Evolutionary conservation across 2,329 filamentous ascomycete species (phyloP).

Genomic region (Phialemoniopsis sp.): DNA sequence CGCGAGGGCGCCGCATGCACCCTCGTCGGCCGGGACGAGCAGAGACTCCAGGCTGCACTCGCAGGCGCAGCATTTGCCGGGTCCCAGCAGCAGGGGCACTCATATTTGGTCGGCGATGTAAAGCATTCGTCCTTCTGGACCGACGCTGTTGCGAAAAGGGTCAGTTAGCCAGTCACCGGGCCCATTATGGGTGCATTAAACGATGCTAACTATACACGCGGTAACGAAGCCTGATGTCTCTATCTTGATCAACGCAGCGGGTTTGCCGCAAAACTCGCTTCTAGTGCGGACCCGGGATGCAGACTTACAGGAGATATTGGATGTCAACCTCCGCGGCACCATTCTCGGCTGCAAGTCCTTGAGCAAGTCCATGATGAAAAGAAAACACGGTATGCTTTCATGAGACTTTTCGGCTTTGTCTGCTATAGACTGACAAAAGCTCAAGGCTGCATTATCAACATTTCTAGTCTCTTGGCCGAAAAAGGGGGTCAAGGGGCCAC

Average conservation of each 20-base stretch:
- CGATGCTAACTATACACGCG: neutral
- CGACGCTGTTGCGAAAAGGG: neutral
- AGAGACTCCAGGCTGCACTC: constrained; percentile 35
- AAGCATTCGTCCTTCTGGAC: constrained; percentile 11
- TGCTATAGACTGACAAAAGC: constrained; percentile 7
- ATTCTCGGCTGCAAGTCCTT: constrained; percentile 56
- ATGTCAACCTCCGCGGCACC: constrained; percentile 67
- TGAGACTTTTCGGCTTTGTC: constrained; percentile 11
- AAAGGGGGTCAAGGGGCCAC: constrained; percentile 66
- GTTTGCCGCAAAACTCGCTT: constrained; percentile 61
- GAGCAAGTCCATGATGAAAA: constrained; percentile 39
- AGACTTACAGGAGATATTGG: constrained; percentile 53
- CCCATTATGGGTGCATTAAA: constrained; percentile 2
- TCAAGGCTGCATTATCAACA: constrained; percentile 70
- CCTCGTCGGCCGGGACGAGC: constrained; percentile 54
- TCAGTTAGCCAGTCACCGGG: constrained; percentile 2
- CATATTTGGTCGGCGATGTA: constrained; percentile 14
- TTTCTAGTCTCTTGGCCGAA: constrained; percentile 70
- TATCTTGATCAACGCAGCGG: constrained; percentile 77
- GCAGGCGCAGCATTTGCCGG: constrained; percentile 18
- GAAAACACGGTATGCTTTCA: constrained; percentile 8
- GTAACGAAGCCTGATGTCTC: constrained; percentile 22
- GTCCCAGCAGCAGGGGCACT: constrained; percentile 4
- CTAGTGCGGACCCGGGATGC: constrained; percentile 50
- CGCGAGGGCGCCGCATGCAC: constrained; percentile 54